Evolutionary conservation across 768 basidiomycete species (phyloP), one percentile per base, ranked within the genome.

Genomic region (Podaxis mareebaensis): DNA sequence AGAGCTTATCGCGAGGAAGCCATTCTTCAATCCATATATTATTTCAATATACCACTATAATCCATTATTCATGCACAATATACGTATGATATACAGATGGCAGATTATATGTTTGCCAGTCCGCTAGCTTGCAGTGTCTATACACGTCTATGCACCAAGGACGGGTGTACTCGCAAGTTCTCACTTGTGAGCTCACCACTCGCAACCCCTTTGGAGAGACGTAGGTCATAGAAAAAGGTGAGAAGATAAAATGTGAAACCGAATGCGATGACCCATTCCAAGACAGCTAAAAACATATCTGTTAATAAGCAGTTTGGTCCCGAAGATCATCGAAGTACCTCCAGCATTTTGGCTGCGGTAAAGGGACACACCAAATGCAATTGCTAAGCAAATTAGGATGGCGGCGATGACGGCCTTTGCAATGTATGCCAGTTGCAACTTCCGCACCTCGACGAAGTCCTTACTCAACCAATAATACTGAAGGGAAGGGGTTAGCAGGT

Each of bases 251-350:
- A 81, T 4, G 87, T 87, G 72, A 86, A 92, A 7, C 89, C 85
- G 59, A 92, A 87, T 3, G 83, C 81, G 54, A 93, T 90, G 0
- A 73, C 69, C 91, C 91, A 93, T 72, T 93, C 92, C 6, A 93
- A 68, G 60, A 92, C 73, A n/a, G 81, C 89, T 86, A 61, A 5
- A 56, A 30, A 58, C 28, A 12, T 12, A 39, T 38, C 33, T 24
- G 15, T 63, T 42, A 61, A 61, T 33, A 5, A n/a, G 30, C 46
- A 24, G 38, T 15, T n/a, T 11, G 36, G 24, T 53, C 51, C 26
- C 10, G 26, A 15, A 12, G 3, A 42, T 4, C 6, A 58, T 20
- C 12, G 46, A 26, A 56, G 24, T 68, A 83, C 84, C 88, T 71
- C 84, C 89, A 0, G 76, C 84, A 63, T 87, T 73, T 1, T 65